Percentiles rank a stretch among this genome's conserved stretches.
Evolutionary conservation across 1,284 basidiomycete genomes (phyloP).

Genomic region (Ganoderma boninense): DNA sequence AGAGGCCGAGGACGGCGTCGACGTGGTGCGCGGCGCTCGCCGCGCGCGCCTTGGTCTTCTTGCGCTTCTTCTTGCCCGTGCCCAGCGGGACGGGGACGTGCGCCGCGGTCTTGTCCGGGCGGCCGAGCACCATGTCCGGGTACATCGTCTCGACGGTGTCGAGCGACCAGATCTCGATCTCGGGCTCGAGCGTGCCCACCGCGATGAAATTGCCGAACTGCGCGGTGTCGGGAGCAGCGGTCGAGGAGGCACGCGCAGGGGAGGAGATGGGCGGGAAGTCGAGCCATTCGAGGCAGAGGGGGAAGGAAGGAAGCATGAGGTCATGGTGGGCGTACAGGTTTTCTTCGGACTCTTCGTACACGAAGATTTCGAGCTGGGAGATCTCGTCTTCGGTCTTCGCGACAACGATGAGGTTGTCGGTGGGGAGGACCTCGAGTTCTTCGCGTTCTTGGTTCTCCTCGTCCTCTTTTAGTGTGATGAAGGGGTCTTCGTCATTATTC

Average conservation of each 20-base stretch:
- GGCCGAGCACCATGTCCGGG: conserved; percentile 91
- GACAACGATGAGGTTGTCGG: conserved; percentile 92
- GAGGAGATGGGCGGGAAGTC: conserved; percentile 83
- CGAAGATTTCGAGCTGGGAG: conserved; percentile 94
- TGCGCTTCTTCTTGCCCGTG: conserved; percentile 95
- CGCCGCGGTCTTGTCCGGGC: conserved; percentile 86
- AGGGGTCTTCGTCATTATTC: conserved; percentile 95
- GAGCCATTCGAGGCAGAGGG: conserved; percentile 99
- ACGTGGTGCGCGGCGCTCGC: conserved; percentile 84
- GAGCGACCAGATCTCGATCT: conserved; percentile 98
- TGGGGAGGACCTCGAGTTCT: conserved; percentile 90
- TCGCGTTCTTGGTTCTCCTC: conserved; percentile 87
- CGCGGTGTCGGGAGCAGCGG: conserved; percentile 45
- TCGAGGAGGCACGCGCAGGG: conserved; percentile 45
- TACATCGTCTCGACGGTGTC: conserved; percentile 96
- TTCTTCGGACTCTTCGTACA: conserved; percentile 93
- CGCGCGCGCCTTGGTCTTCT: conserved; percentile 80
- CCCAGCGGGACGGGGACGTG: conserved; percentile 80
- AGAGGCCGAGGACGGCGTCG: conserved; percentile 91
- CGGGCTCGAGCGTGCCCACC: conserved; percentile 96
- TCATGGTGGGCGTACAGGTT: conserved; percentile 98
- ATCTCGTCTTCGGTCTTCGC: conserved; percentile 98
- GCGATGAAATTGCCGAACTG: conserved; percentile 91
- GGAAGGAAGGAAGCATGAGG: conserved; percentile 96
- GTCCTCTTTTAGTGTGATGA: conserved; percentile 94